phyloP scores from a whole-genome alignment of 176 grass and related monocot species.

The Alloteropsis semialata region DNA sequence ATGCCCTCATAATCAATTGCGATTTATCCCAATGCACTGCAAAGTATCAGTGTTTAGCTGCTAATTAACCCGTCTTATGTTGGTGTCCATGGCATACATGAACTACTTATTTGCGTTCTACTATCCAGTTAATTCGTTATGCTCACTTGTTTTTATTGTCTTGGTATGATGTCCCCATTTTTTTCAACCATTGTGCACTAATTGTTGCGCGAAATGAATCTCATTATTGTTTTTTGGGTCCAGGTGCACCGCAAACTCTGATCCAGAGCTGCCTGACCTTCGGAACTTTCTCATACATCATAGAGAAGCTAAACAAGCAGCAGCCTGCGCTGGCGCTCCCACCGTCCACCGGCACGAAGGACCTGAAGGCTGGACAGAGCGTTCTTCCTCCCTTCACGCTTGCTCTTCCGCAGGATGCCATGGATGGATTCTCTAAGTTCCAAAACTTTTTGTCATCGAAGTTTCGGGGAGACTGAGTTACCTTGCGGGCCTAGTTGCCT shows the following conservation, averaged over 20 bases:
- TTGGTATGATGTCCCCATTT: background rate
- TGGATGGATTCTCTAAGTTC: constrained; percentile 49
- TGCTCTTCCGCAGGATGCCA: constrained; percentile 23
- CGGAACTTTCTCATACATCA: constrained; percentile 75
- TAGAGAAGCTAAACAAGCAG: constrained; percentile 71
- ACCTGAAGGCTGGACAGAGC: background rate
- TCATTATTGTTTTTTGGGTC: background rate
- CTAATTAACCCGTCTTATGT: background rate
- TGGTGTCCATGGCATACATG: background rate
- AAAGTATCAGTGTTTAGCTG: background rate
- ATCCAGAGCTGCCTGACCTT: constrained; percentile 81
- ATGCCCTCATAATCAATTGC: background rate
- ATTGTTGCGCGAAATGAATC: background rate
- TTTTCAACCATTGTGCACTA: background rate
- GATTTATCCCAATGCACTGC: background rate
- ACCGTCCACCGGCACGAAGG: background rate
- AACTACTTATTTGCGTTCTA: background rate
- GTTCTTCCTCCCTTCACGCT: constrained; percentile 71
- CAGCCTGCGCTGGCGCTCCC: constrained; percentile 55
- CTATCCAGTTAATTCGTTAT: background rate
- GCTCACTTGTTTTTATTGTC: background rate
- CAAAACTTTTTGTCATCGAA: constrained; percentile 47
- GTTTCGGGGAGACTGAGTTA: constrained; percentile 39
- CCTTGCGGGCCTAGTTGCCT: background rate
- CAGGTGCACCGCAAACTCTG: constrained; percentile 71